Evolutionary conservation across 495 filamentous ascomycete species (phyloP), one percentile per base, ranked within the genome.

Genomic region (Apodospora peruviana): DNA sequence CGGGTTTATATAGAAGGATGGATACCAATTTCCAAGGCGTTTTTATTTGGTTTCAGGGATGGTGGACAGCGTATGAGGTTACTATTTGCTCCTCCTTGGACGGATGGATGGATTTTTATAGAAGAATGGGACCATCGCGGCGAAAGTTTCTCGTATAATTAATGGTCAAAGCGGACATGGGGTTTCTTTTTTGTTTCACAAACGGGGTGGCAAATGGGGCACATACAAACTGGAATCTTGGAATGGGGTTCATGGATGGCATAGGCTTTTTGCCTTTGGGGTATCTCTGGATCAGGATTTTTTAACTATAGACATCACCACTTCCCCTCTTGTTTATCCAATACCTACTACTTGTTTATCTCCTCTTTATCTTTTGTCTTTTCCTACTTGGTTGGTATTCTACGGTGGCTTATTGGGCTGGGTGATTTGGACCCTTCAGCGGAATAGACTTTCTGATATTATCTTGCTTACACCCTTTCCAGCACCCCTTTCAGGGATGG

Each of bases 21-120:
- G 34, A 59, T 40, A 54, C 48, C 29, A 38, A n/a, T n/a, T 45
- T 46, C 53, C 43, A 40, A 37, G 60, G 52, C 50, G 52, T 60
- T 58, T 39, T 12, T 12, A n/a, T 25, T 43, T 8, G 20, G n/a
- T 43, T 43, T 19, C 38, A 40, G 38, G 8, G 34, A 5, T 37
- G 11, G 34, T 12, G 12, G 8, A 40, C n/a, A 38, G n/a, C n/a
- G n/a, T n/a, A n/a, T n/a, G n/a, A n/a, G n/a, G n/a, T n/a, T n/a
- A n/a, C n/a, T n/a, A n/a, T n/a, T n/a, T n/a, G n/a, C n/a, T n/a
- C n/a, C n/a, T n/a, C n/a, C n/a, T n/a, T n/a, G n/a, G n/a, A n/a
- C n/a, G n/a, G n/a, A n/a, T n/a, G n/a, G n/a, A n/a, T n/a, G n/a
- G n/a, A n/a, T n/a, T n/a, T n/a, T n/a, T n/a, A n/a, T n/a, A n/a